A percentile compares a stretch with the other conserved stretches of the same genome.
phyloP scores from a whole-genome alignment of 2,329 filamentous ascomycete genomes.

The Ilyonectria destructans region DNA sequence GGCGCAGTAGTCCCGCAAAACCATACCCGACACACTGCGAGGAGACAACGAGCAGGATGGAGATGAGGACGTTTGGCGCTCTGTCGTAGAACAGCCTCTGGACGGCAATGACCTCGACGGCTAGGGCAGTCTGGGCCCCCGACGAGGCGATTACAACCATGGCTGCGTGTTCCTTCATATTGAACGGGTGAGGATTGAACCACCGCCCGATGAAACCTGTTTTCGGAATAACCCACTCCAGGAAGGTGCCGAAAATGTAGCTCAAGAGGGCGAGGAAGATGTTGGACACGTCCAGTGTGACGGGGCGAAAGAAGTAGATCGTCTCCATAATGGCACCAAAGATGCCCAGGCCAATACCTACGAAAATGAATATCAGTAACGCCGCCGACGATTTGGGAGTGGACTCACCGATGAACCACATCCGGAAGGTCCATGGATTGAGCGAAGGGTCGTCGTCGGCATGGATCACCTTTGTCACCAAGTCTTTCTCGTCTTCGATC shows the following conservation, averaged over 20 bases:
- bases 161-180: slow-evolving; percentile 52
- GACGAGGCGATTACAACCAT: slow-evolving; percentile 62
- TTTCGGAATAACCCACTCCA: too few relatives aligned
- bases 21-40: slow-evolving; percentile 67
- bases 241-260: slow-evolving; percentile 26
- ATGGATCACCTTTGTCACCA: slow-evolving; percentile 45
- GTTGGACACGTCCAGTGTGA: slow-evolving; percentile 43
- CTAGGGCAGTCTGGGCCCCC: slow-evolving; percentile 52
- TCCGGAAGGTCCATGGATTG: slow-evolving; percentile 47
- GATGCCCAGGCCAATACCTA: slow-evolving; percentile 41
- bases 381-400: too few relatives aligned
- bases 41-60: slow-evolving; percentile 63
- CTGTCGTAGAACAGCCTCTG: slow-evolving; percentile 64
- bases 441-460: slow-evolving; percentile 44
- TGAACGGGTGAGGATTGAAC: slow-evolving; percentile 29
- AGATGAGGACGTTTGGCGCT: slow-evolving; percentile 56
- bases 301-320: slow-evolving; percentile 48
- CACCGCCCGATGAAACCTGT: too few relatives aligned
- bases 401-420: slow-evolving; percentile 41
- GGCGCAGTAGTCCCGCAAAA: slow-evolving; percentile 63
- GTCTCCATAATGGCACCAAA: slow-evolving; percentile 45
- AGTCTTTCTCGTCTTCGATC: slow-evolving; percentile 32
- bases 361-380: slow-evolving; percentile 1
- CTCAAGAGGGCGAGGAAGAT: slow-evolving; percentile 46
- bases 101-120: slow-evolving; percentile 60